phyloP scores from a whole-genome alignment of 805 yeast genomes.

The Wickerhamiella siamensis region DNA sequence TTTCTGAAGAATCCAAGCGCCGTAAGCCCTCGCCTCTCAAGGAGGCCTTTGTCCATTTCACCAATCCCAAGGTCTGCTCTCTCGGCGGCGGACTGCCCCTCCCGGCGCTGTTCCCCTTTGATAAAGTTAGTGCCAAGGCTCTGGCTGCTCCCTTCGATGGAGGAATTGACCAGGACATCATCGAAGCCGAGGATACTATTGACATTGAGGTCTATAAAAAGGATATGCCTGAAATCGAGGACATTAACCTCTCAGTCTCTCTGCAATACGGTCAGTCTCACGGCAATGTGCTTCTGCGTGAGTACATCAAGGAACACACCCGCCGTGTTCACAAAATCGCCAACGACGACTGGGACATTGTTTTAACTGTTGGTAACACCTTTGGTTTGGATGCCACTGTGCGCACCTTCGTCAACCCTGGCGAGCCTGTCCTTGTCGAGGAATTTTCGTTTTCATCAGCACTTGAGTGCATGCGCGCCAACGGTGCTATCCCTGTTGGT shows the following conservation, averaged over 20 bases:
- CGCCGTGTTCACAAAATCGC: conserved; percentile 30
- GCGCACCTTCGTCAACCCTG: conserved; percentile 61
- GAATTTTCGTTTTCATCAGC: conserved; percentile 76
- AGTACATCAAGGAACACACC: conserved; percentile 61
- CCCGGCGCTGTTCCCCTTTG: conserved; percentile 86
- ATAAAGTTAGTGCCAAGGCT: conserved; percentile 50
- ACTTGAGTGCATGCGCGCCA: conserved; percentile 63
- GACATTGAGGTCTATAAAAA: conserved; percentile 28
- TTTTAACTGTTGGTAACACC: conserved; percentile 75
- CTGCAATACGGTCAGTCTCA: conserved; percentile 81
- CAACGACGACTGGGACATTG: conserved; percentile 57
- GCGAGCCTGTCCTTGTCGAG: conserved; percentile 74
- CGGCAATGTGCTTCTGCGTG: conserved; percentile 60
- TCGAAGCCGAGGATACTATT: conserved; percentile 16
- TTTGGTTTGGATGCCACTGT: conserved; percentile 74
- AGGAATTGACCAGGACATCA: conserved; percentile 37
- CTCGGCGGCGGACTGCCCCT: conserved; percentile 94
- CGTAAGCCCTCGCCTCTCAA: conserved; percentile 74
- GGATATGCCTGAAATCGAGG: conserved; percentile 29
- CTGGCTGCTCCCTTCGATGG: conserved; percentile 58
- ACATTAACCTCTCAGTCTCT: conserved; percentile 64
- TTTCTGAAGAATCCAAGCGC: conserved; percentile 63
- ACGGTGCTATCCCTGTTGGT: conserved; percentile 54
- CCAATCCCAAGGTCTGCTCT: conserved; percentile 64
- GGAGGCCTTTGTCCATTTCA: conserved; percentile 63